Conservation (phyloP, 2,329 filamentous ascomycete genomes). For the Drechmeria coniospora region DNA sequence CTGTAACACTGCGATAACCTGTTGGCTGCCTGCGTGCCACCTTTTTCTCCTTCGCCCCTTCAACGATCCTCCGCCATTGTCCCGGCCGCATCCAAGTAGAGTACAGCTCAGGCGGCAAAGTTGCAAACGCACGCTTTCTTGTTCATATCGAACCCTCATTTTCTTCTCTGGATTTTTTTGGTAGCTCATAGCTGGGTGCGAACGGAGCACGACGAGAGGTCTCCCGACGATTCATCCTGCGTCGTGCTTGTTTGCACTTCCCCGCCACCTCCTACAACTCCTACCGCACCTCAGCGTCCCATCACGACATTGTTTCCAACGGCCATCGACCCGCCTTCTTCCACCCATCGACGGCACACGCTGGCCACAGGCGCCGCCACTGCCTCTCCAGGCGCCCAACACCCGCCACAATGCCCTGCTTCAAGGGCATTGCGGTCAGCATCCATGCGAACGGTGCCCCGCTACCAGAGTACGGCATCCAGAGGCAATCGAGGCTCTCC, state of each 20-base stretch:
- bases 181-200: too few relatives aligned
- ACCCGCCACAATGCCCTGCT: constrained; percentile 63
- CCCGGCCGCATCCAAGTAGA: too few relatives aligned
- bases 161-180: constrained; percentile 1
- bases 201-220: too few relatives aligned
- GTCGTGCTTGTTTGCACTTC: neutral
- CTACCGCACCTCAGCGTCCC: too few relatives aligned
- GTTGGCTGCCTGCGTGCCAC: too few relatives aligned
- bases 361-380: neutral
- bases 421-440: constrained; percentile 96
- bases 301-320: too few relatives aligned
- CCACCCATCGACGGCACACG: constrained; percentile 1
- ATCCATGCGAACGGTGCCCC: constrained; percentile 74
- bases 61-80: too few relatives aligned
- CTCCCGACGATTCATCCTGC: too few relatives aligned
- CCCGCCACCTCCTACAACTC: constrained; percentile 6
- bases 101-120: too few relatives aligned
- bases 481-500: constrained; percentile 79
- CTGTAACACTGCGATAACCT: too few relatives aligned
- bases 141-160: constrained; percentile 1
- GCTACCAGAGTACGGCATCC: constrained; percentile 82
- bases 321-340: too few relatives aligned
- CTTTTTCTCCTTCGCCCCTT: neutral
- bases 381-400: constrained; percentile 3
- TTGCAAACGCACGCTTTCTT: neutral